Evolutionary conservation across 169 alveolate species (phyloP).

Genomic region (Eimeria necatrix): DNA sequence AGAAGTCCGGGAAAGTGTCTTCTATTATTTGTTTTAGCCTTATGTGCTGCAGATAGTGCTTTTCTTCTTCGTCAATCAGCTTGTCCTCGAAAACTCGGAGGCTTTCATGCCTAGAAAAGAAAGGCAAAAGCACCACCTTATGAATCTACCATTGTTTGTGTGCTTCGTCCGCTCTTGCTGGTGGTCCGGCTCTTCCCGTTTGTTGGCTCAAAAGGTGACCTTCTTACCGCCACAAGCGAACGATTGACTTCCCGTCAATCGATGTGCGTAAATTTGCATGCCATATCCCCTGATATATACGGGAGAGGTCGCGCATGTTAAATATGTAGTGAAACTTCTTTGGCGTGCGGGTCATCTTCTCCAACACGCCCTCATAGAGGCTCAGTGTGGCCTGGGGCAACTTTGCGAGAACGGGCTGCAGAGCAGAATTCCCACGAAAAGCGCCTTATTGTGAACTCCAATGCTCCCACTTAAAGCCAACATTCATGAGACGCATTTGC

Average conservation of each 20-base stretch:
- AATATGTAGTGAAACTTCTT: constrained; percentile 96
- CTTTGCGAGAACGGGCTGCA: constrained; percentile 83
- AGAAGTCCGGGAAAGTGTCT: constrained; percentile 86
- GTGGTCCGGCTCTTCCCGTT: not conserved
- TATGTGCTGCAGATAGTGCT: constrained; percentile 87
- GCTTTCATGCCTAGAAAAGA: constrained; percentile 92
- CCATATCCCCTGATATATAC: constrained; percentile 95
- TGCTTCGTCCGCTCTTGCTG: not conserved
- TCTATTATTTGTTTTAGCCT: constrained; percentile 87
- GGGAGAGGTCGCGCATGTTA: constrained; percentile 95
- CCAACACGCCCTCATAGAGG: constrained; percentile 90
- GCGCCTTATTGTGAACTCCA: constrained; percentile 48
- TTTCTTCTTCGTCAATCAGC: constrained; percentile 93
- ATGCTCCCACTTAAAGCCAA: not conserved
- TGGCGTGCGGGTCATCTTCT: constrained; percentile 94
- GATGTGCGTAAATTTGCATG: constrained; percentile 89
- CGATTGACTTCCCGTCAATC: constrained; percentile 87
- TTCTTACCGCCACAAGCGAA: constrained; percentile 92
- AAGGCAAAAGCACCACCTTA: too few species aligned
- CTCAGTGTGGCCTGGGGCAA: constrained; percentile 92
- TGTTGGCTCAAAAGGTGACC: not conserved
- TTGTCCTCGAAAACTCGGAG: constrained; percentile 95
- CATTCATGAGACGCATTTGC: not conserved
- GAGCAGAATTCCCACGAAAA: not conserved
- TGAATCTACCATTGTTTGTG: not conserved